Evolutionary conservation across 139 green algal species (phyloP).

Genomic region (Tetratostichococcus sp.): DNA sequence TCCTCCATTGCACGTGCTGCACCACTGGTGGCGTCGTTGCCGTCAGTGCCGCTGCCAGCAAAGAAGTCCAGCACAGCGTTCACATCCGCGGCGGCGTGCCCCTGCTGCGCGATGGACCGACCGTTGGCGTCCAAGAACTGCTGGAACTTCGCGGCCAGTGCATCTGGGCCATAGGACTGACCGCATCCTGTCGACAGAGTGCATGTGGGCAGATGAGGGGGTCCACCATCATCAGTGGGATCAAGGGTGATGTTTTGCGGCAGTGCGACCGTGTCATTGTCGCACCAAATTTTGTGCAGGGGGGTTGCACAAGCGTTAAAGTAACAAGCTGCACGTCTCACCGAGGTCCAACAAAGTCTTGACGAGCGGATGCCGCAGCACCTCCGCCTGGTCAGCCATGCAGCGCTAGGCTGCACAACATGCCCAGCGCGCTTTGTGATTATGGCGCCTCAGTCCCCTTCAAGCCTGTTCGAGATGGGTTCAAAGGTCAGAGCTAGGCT

Average conservation of each 20-base stretch:
- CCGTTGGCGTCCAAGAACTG: neutral
- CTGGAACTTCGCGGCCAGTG: neutral
- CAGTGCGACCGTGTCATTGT: too few relatives aligned
- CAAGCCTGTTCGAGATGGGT: too few relatives aligned
- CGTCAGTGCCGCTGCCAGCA: neutral
- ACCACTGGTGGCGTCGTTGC: neutral
- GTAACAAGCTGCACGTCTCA: neutral
- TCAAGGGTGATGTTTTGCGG: too few relatives aligned
- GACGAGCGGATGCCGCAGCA: neutral
- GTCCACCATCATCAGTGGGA: too few relatives aligned
- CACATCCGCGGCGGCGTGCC: neutral
- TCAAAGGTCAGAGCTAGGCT: too few relatives aligned
- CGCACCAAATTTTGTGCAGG: too few relatives aligned
- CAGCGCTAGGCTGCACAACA: too few relatives aligned
- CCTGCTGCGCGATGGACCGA: neutral
- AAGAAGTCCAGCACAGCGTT: conserved; percentile 12
- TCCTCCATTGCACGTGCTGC: too few relatives aligned
- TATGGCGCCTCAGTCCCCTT: too few relatives aligned
- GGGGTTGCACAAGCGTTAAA: neutral
- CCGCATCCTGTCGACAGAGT: conserved; percentile 5
- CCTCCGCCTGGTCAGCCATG: neutral
- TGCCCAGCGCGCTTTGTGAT: too few relatives aligned
- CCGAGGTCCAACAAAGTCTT: neutral
- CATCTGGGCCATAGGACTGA: neutral
- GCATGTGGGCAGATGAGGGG: too few relatives aligned